Percentiles rank a stretch among this genome's conserved stretches.
Evolutionary conservation across 345 rosid species (phyloP).

Genomic region (Citrus australasica): DNA sequence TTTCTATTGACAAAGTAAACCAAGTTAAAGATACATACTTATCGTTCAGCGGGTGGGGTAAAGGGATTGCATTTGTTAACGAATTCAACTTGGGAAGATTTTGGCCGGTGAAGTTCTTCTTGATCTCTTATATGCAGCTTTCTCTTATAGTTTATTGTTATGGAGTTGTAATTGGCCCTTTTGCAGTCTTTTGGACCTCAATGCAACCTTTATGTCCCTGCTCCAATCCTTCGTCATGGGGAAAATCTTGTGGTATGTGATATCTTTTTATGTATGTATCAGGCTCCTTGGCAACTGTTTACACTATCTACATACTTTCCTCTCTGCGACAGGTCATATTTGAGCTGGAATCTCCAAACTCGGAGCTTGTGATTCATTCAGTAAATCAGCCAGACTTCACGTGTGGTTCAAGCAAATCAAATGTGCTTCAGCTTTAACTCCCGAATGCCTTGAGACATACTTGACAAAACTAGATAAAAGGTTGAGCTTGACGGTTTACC

Average conservation of each 20-base stretch:
- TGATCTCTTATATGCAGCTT: slow-evolving; percentile 8
- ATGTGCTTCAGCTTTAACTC: slow-evolving; percentile 34
- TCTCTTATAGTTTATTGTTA: neutral
- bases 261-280: neutral
- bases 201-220: slow-evolving; percentile 78
- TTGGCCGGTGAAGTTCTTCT: slow-evolving; percentile 63
- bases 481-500: neutral
- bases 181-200: slow-evolving; percentile 85
- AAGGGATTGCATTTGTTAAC: slow-evolving; percentile 76
- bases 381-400: slow-evolving; percentile 54
- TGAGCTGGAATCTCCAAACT: slow-evolving; percentile 62
- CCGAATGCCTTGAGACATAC: neutral
- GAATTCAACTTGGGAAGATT: slow-evolving; percentile 85
- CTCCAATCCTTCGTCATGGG: slow-evolving; percentile 66
- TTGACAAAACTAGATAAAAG: neutral
- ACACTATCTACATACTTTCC: neutral
- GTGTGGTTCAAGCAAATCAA: slow-evolving; percentile 45
- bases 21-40: slow-evolving; percentile 71
- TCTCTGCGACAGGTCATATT: slow-evolving; percentile 49
- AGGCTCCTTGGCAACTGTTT: neutral
- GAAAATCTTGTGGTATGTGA: slow-evolving; percentile 56
- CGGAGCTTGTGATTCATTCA: slow-evolving; percentile 42
- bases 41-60: slow-evolving; percentile 81
- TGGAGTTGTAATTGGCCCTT: neutral
- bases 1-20: slow-evolving; percentile 38